Conservation (phyloP, 176 grass and related monocot species). For the Avena sativa region DNA sequence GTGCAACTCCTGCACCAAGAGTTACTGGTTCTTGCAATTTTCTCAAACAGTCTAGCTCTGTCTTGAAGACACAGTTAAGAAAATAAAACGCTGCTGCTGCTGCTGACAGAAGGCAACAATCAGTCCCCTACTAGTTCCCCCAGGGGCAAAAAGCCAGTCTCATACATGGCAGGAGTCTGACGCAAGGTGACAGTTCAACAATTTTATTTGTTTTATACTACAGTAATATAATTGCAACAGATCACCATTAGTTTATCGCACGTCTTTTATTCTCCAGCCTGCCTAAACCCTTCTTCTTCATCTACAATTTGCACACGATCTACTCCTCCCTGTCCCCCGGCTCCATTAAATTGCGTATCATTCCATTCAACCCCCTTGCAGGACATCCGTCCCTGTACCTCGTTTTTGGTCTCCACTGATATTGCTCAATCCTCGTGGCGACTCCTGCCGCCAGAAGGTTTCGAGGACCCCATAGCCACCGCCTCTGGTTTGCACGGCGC, state of each 20-base stretch:
- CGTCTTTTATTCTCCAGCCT: conserved; percentile 16
- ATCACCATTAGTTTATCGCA: background rate
- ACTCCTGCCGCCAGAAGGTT: background rate
- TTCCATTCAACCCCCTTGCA: background rate
- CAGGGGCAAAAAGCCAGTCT: background rate
- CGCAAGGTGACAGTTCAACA: background rate
- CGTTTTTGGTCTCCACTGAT: background rate
- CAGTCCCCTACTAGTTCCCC: background rate
- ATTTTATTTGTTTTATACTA: background rate
- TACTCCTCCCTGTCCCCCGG: too few relatives aligned
- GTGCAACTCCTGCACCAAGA: too few relatives aligned
- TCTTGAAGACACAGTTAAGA: background rate
- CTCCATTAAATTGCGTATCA: background rate
- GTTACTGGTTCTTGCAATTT: too few relatives aligned
- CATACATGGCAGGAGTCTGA: background rate
- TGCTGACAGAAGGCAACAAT: background rate
- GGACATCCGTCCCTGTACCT: background rate
- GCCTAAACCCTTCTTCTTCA: background rate
- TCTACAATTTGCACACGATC: background rate
- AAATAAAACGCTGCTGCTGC: background rate
- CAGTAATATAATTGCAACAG: background rate
- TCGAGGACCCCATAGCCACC: background rate
- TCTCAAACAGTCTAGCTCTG: background rate
- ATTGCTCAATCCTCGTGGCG: background rate
- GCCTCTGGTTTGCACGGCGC: background rate